Percentiles rank a stretch among this genome's conserved stretches.
These are phyloP conservation scores for Rehmannia glutinosa DNA, from an alignment of 257 asterid species.

Conservation along the genomic window DNA sequence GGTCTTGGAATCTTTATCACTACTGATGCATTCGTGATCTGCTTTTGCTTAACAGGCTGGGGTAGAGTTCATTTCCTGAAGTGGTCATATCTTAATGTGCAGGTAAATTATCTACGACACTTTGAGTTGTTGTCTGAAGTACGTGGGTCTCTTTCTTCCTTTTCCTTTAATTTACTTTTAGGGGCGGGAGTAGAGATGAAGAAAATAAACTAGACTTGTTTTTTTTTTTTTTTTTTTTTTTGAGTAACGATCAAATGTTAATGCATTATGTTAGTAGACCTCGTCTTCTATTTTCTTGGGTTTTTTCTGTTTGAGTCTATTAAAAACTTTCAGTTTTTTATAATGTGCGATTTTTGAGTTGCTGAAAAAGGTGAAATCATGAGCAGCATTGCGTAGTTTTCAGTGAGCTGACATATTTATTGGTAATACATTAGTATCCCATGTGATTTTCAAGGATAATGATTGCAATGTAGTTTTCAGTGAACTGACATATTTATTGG, in stretches of 20 bases:
- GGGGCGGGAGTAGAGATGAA: neutral
- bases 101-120: neutral
- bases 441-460: neutral
- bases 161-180: neutral
- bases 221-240: neutral
- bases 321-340: neutral
- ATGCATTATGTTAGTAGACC: neutral
- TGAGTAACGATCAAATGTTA: neutral
- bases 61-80: constrained; percentile 9
- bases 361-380: neutral
- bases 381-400: constrained; percentile 2
- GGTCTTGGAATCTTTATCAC: constrained; percentile 1
- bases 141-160: neutral
- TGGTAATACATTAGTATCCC: neutral
- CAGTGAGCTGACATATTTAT: neutral
- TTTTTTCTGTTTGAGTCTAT: neutral
- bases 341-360: neutral
- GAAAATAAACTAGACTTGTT: neutral
- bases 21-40: constrained; percentile 25
- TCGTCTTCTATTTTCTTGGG: neutral
- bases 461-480: neutral
- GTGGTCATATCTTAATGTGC: constrained; percentile 1
- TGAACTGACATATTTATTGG: neutral
- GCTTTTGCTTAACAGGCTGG: constrained; percentile 14
- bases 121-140: neutral